Percentiles rank a stretch among this genome's conserved stretches.
phyloP scores from a whole-genome alignment of 2,329 filamentous ascomycete species.

The Epichloe brachyelytri region DNA sequence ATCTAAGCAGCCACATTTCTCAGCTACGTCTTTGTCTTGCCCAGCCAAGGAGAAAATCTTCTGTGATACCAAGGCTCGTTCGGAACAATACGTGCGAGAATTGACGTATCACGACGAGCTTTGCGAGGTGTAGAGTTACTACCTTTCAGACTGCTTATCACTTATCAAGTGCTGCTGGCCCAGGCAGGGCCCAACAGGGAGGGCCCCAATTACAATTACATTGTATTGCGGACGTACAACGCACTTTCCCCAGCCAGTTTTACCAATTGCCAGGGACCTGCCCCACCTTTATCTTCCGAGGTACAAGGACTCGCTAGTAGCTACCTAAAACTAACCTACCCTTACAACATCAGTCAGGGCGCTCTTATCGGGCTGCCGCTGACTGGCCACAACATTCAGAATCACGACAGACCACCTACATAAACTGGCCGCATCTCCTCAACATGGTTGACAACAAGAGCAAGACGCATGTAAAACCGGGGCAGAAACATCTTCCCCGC shows the following conservation, averaged over 20 bases:
- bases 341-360: background rate
- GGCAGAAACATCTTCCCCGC: background rate
- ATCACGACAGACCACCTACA: background rate
- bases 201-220: background rate
- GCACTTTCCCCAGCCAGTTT: background rate
- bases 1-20: background rate
- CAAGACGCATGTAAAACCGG: background rate
- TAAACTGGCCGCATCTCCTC: background rate
- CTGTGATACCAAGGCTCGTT: too few relatives aligned
- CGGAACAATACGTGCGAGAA: too few relatives aligned
- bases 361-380: background rate
- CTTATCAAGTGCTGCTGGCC: background rate
- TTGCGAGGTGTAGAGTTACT: too few relatives aligned
- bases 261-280: background rate
- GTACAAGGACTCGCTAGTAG: too few relatives aligned
- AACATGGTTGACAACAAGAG: conserved; percentile 2
- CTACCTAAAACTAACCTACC: too few relatives aligned
- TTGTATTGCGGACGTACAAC: background rate
- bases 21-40: background rate
- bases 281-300: background rate
- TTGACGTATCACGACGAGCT: too few relatives aligned
- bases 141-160: background rate
- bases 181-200: background rate
- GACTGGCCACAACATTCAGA: background rate
- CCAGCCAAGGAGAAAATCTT: background rate